These are phyloP conservation scores for Aspergillus latus DNA, from an alignment of 2,329 filamentous ascomycete genomes.

Conservation along the genomic window DNA sequence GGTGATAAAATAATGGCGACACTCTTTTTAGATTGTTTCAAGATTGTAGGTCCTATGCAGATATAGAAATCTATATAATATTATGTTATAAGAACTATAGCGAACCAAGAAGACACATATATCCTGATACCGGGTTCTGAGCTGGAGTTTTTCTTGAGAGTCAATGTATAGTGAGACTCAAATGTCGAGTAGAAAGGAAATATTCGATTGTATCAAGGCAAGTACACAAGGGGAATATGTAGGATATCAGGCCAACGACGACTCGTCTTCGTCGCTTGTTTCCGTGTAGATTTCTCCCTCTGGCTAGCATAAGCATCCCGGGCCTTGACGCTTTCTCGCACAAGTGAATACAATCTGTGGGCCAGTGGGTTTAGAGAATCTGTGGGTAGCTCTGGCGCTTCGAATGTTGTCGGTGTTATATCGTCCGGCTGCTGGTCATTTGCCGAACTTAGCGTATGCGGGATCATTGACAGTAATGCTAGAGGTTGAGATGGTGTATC, in stretches of 20 bases:
- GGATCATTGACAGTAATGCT: slow-evolving; percentile 22
- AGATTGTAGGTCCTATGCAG: too few relatives aligned
- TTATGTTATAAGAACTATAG: too few relatives aligned
- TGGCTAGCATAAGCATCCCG: slow-evolving; percentile 13
- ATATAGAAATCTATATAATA: too few relatives aligned
- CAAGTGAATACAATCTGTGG: slow-evolving; percentile 14
- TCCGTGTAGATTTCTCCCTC: background rate
- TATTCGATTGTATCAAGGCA: slow-evolving; percentile 8
- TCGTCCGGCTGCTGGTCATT: slow-evolving; percentile 18
- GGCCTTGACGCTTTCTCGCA: slow-evolving; percentile 15
- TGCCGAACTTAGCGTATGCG: slow-evolving; percentile 13
- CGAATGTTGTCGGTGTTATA: background rate
- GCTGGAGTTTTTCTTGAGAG: background rate
- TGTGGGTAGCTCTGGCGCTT: background rate
- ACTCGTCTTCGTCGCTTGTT: background rate
- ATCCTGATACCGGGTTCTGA: too few relatives aligned
- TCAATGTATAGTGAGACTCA: background rate
- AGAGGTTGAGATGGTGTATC: slow-evolving; percentile 14
- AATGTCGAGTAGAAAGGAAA: background rate
- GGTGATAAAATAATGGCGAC: too few relatives aligned
- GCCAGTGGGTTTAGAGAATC: slow-evolving; percentile 16
- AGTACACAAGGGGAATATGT: slow-evolving; percentile 18
- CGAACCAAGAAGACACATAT: too few relatives aligned
- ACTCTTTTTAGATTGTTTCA: too few relatives aligned
- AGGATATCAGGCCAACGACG: slow-evolving; percentile 7